Base-by-base conservation (phyloP, 495 filamentous ascomycete genomes). In the Penicillium atrosanguineum region DNA sequence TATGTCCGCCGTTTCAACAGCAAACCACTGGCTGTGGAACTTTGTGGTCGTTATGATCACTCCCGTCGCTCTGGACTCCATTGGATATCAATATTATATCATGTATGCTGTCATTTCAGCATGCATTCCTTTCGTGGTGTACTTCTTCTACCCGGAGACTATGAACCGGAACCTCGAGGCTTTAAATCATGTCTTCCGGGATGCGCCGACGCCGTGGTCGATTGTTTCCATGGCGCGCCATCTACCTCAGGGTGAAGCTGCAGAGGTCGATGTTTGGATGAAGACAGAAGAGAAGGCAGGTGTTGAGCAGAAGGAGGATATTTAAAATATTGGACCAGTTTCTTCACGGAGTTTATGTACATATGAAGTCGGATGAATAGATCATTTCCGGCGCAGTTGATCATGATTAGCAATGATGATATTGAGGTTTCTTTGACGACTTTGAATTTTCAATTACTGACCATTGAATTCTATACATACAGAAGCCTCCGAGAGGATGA, bases 61-160 rank as follows among this genome's bases (percentile, higher is more conserved):
- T 0, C 81, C 78, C 1, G 65, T 76, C 11, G 68, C 68, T 1
- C 56, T 76, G 3, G 56, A 69, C 9, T 69, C 65, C 9, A 65
- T 74, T 42, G 65, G 64, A 0, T 74, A 64, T 45, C 52, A 48
- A 34, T 67, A 70, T 21, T 76, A 76, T 40, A 69, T 76, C 43
- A 59, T 76, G 11, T 76, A 66, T 41, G 65, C 69, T 6, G 60
- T 71, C 1, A 54, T 76, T n/a, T 62, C 71, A 20, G 56, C 59
- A 12, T 62, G 53, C 21, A 71, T 71, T 45, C 64, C 46, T 74
- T 15, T 81, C 2, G 60, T 70, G 12, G 78, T 87, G 23, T 86
- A 81, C 61, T 79, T 85, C 70, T 84, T 87, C 73, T 87, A 81
- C 62, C 84, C 84, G 0, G 85, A 88, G 65, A 89, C 86, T 0